Evolutionary conservation across 2,329 filamentous ascomycete species (phyloP).

Genomic region (Fusarium circinatum): DNA sequence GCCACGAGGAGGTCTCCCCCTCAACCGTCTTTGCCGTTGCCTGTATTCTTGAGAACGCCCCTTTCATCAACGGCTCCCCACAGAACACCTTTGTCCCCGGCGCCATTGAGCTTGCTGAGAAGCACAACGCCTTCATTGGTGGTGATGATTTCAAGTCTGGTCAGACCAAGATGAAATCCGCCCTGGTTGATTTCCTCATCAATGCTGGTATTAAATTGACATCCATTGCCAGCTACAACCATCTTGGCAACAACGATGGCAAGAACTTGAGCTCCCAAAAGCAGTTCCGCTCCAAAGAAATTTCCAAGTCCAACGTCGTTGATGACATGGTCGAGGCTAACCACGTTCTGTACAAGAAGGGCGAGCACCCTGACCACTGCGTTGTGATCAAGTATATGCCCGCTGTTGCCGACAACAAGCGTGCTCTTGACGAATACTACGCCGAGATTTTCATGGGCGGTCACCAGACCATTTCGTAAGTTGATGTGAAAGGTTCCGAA

Average conservation of each 20-base stretch:
- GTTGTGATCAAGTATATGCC: conserved; percentile 99
- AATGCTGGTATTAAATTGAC: conserved; percentile 98
- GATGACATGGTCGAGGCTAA: conserved; percentile 99
- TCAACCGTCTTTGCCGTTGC: conserved; percentile 97
- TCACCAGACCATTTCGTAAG: conserved; percentile 92
- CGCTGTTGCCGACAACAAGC: conserved; percentile 98
- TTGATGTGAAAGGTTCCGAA: conserved; percentile 14
- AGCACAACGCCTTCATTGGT: conserved; percentile 89
- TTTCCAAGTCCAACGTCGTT: conserved; percentile 98
- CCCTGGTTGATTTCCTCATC: conserved; percentile 97
- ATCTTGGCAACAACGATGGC: conserved; percentile 98
- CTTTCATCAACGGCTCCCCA: conserved; percentile 99
- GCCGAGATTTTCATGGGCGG: conserved; percentile 99
- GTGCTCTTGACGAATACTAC: conserved; percentile 98
- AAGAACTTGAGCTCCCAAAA: conserved; percentile 97
- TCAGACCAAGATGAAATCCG: conserved; percentile 99
- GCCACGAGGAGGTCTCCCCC: conserved; percentile 91
- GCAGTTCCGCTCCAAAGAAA: conserved; percentile 99
- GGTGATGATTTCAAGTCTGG: conserved; percentile 99
- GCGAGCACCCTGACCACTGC: conserved; percentile 96
- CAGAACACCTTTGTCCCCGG: conserved; percentile 99
- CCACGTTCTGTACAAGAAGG: conserved; percentile 85
- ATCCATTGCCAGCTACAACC: conserved; percentile 98
- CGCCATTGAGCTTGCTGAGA: conserved; percentile 87
- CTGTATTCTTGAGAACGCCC: conserved; percentile 86